These are phyloP conservation scores for Diaporthe vexans DNA, from an alignment of 2,329 filamentous ascomycete genomes.

Conservation along the genomic window DNA sequence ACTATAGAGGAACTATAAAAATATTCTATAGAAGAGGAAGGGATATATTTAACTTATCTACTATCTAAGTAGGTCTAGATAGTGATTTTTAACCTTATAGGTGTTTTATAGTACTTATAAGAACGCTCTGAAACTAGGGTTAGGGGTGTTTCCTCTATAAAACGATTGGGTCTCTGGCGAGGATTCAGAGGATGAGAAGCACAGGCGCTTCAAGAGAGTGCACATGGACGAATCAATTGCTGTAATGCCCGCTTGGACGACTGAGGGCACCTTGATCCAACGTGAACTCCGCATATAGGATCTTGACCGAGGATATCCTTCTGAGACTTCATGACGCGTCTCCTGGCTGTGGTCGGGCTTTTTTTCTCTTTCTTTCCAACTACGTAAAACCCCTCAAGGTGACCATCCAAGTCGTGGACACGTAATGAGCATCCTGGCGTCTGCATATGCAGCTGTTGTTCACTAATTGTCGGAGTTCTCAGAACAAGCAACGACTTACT, in stretches of 20 bases:
- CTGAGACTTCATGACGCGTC: slow-evolving; percentile 6
- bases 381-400: neutral
- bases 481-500: neutral
- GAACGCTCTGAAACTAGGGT: too few species aligned
- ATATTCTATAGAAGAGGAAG: too few species aligned
- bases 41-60: too few species aligned
- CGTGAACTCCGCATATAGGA: neutral
- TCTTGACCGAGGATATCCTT: neutral
- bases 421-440: neutral
- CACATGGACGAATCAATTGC: slow-evolving; percentile 7
- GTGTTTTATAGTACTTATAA: too few species aligned
- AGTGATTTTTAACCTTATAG: too few species aligned
- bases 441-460: slow-evolving; percentile 11
- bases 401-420: neutral
- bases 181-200: neutral
- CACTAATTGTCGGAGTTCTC: neutral
- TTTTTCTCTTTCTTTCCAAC: neutral
- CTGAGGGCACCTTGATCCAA: neutral
- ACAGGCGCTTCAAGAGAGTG: neutral
- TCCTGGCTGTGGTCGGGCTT: neutral
- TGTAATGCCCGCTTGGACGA: slow-evolving; percentile 8
- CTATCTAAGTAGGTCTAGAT: too few species aligned
- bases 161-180: neutral
- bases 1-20: too few species aligned
- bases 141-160: too few species aligned